Base-by-base conservation (phyloP, 306 rosid genomes). In the Purshia tridentata region DNA sequence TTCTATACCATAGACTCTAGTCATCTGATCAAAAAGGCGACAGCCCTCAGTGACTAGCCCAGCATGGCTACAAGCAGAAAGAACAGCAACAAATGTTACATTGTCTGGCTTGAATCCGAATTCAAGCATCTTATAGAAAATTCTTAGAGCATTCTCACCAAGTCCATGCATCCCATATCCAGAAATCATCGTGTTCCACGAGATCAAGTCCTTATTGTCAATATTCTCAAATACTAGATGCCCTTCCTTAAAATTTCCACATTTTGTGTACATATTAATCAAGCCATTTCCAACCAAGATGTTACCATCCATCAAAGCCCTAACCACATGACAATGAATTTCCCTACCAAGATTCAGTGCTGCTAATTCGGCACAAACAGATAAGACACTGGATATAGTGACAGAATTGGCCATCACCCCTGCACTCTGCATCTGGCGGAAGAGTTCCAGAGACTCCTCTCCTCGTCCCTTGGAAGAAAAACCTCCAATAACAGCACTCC, bases 141-240 rank as follows among this genome's bases (percentile, higher is more conserved):
- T 77, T 66, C 65, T 72, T 19, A 89, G 79, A 72, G 98, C 93
- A n/a, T 83, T 81, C 54, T 81, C 82, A 40, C 92, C 97, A 56
- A 84, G 89, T 20, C 97, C 98, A 41, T 91, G 97, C 79, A 89
- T 78, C 66, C 98, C 97, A 70, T 87, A 89, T 22, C 92, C 97
- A 11, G 93, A 70, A 76, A 91, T 91, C 81, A 89, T 72, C 1
- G 97, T 87, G 72, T 93, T 93, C 97, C 97, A 93, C 4, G 97
- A 86, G 63, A 93, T 80, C 69, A 85, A 51, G 76, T 93, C 98
- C 67, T 86, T 84, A 52, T 39, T 59, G 70, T 84, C 73, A 39
- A 81, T 67, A 67, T 78, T 83, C 67, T 84, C 81, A 62, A 93
- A 93, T 35, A 91, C 89, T 29, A 71, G 39, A 70, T 80, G 82